Conservation (phyloP, 306 rosid species). For the Sphenostylis stenocarpa region DNA sequence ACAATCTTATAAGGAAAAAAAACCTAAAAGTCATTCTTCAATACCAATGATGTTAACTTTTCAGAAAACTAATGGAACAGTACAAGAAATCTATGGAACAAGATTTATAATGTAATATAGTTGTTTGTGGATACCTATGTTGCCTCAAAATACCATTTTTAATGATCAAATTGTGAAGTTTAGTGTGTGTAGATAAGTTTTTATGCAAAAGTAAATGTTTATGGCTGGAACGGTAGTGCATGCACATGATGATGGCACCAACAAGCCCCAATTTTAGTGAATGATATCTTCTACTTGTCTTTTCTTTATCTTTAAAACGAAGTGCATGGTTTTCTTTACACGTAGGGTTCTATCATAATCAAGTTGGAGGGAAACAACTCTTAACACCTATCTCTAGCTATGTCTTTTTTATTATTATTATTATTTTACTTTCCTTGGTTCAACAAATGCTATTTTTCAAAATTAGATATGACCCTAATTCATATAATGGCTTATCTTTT, state of each 20-base stretch:
- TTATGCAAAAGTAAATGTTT: neutral
- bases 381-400: neutral
- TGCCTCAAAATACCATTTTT: neutral
- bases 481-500: neutral
- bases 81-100: neutral
- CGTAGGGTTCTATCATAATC: neutral
- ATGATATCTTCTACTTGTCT: neutral
- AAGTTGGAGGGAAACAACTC: neutral
- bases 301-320: neutral
- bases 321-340: neutral
- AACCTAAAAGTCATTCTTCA: too few relatives aligned
- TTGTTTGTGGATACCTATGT: neutral
- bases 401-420: neutral
- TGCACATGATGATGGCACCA: conserved; percentile 13
- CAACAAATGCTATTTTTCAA: neutral
- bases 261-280: conserved; percentile 2
- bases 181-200: neutral
- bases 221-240: conserved; percentile 1
- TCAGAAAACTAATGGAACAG: neutral
- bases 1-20: too few relatives aligned
- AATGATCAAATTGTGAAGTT: neutral
- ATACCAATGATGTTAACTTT: neutral
- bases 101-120: neutral
- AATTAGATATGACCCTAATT: neutral
- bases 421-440: neutral